These are phyloP conservation scores for Mallotus japonicus DNA, from an alignment of 441 rosid genomes.

Conservation along the genomic window DNA sequence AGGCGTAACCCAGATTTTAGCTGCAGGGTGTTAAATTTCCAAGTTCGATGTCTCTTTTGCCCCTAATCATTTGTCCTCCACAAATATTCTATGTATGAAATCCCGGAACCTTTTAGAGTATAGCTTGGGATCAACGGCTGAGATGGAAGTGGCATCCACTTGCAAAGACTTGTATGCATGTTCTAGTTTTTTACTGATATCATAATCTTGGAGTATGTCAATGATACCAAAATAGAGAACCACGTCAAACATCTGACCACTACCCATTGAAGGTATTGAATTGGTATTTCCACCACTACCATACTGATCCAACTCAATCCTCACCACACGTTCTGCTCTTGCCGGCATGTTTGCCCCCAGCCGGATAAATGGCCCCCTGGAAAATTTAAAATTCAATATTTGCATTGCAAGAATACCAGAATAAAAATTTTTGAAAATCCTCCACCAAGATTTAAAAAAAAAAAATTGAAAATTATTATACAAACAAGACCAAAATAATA, in stretches of 20 bases:
- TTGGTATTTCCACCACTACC: slow-evolving; percentile 49
- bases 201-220: slow-evolving; percentile 92
- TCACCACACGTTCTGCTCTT: slow-evolving; percentile 65
- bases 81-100: slow-evolving; percentile 75
- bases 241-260: slow-evolving; percentile 63
- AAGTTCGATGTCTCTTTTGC: neutral
- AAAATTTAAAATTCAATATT: slow-evolving; percentile 11
- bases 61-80: slow-evolving; percentile 54
- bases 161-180: slow-evolving; percentile 93
- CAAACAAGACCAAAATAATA: no score
- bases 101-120: slow-evolving; percentile 89
- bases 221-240: slow-evolving; percentile 85
- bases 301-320: slow-evolving; percentile 69
- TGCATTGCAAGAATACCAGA: neutral
- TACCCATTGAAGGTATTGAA: slow-evolving; percentile 33
- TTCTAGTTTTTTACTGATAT: slow-evolving; percentile 85
- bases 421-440: no score
- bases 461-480: no score
- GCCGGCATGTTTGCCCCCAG: slow-evolving; percentile 95
- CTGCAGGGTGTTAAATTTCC: neutral
- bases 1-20: neutral
- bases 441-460: no score
- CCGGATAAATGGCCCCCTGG: slow-evolving; percentile 77
- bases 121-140: slow-evolving; percentile 90
- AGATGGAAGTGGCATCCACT: slow-evolving; percentile 81